Evolutionary conservation across 257 asterid genomes (phyloP).

Genomic region (Forsythia suspensa): DNA sequence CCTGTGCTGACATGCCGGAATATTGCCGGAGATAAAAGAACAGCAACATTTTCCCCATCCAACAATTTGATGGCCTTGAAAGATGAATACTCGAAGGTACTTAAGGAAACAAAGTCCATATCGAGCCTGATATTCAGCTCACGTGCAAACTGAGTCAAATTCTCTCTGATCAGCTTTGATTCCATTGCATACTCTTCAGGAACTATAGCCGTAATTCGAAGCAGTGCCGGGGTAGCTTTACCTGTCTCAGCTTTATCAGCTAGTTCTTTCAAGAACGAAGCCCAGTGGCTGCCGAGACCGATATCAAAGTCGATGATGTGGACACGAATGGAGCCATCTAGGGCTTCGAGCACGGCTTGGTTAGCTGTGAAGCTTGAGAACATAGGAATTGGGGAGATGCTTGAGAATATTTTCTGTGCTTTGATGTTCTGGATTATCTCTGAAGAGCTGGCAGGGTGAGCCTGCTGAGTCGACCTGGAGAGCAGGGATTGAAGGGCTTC

Average conservation of each 20-base stretch:
- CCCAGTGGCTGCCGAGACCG: slow-evolving; percentile 74
- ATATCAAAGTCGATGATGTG: slow-evolving; percentile 85
- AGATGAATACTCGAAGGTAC: slow-evolving; percentile 61
- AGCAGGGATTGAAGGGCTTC: slow-evolving; percentile 80
- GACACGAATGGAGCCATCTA: slow-evolving; percentile 56
- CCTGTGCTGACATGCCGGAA: slow-evolving; percentile 70
- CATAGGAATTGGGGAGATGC: slow-evolving; percentile 75
- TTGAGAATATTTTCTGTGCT: slow-evolving; percentile 67
- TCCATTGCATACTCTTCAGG: slow-evolving; percentile 70
- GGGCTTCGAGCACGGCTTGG: slow-evolving; percentile 83
- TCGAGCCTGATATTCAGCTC: slow-evolving; percentile 69
- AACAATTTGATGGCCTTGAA: slow-evolving; percentile 68
- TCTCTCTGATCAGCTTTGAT: slow-evolving; percentile 61
- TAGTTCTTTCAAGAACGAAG: slow-evolving; percentile 81
- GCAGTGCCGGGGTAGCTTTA: slow-evolving; percentile 35
- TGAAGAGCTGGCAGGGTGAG: slow-evolving; percentile 43
- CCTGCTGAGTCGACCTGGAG: slow-evolving; percentile 53
- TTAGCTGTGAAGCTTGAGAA: slow-evolving; percentile 86
- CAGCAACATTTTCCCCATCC: slow-evolving; percentile 74
- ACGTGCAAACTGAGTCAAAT: slow-evolving; percentile 63
- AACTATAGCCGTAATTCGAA: slow-evolving; percentile 75
- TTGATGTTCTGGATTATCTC: slow-evolving; percentile 71
- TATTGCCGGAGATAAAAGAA: slow-evolving; percentile 65
- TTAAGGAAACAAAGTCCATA: slow-evolving; percentile 53
- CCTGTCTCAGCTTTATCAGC: slow-evolving; percentile 64